Evolutionary conservation across 78 protist species (phyloP), one percentile per base, ranked within the genome.

Genomic region (Planoprotostelium fungivorum): DNA sequence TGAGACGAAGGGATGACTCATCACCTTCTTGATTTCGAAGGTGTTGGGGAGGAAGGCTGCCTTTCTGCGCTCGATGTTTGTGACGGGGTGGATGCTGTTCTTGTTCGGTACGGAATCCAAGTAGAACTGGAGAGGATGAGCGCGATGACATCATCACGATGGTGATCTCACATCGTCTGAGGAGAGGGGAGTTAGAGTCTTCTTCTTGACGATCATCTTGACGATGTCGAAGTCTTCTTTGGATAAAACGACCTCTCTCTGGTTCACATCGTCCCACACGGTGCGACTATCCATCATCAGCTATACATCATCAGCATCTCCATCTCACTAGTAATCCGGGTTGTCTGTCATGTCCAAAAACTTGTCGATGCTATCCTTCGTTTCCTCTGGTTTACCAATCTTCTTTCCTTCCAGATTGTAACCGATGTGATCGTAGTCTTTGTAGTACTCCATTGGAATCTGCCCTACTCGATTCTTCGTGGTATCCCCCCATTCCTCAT

Each of bases 391-490:
- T 38, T 91, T 90, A 91, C 92, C 83, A 90, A 98, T 94, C 91
- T 93, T 93, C 85, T 97, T 94, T 23, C 99, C 99, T n/a, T 96
- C 94, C 25, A 97, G 89, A 89, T 95, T 97, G 94, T 98, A 98
- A 37, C 99, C 99, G 34, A 98, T 93, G 95, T 98, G 99, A 85
- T 96, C 97, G 31, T 92, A 89, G 36, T 97, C 99, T 1, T 96
- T 94, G 92, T 97, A 98, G 99, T 99, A 98, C 89, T 96, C 97
- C 35, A 97, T 16, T 16, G 99, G 99, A 28, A 98, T 89, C 86
- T 95, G 89, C 39, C 99, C 99, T 29, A 97, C 84, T 34, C 94
- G 84, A 85, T 96, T 97, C 88, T 89, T 35, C 0, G 28, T 34
- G 9, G 37, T 36, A 87, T 16, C 84, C 1, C 38, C 5, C 38